Base-by-base conservation (phyloP, 352 stramenopile species). In the Aphanomyces cochlioides region DNA sequence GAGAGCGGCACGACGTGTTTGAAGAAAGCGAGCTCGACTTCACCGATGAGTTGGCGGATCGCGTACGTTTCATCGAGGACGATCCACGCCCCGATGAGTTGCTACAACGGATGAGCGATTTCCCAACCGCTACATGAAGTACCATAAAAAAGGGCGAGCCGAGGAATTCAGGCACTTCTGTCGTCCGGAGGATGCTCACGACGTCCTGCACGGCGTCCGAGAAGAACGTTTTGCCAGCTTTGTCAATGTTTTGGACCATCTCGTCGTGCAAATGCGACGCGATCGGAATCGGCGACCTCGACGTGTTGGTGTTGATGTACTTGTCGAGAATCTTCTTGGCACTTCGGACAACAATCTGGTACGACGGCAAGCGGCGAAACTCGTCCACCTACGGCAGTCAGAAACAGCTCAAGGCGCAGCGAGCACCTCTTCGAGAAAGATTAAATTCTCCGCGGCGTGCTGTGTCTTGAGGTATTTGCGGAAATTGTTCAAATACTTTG, bases 311-410 rank as follows among this genome's bases (percentile, higher is more conserved):
- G 73, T 89, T 90, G 41, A 93, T 67, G 71, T 91, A 93, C 75
- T 93, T 93, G 74, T 92, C 86, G 72, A 89, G 90, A 59, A 93
- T 90, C 68, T 93, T 93, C 73, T 87, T 87, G 53, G 86, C 86
- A 36, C 83, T 89, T 19, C 86, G 86, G 28, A 91, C 56, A 34
- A 93, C 84, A 71, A 93, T 93, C 76, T 93, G 84, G 75, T 93
- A 90, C 28, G 82, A 90, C 37, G 86, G 86, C 40, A 93, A 73
- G 3, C 86, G 77, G 6, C 83, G 80, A 17, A 90, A 93, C 38
- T 93, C 82, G 66, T 93, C 86, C 54, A 93, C 90, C 63, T 69
- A 69, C 47, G n/a, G 21, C 47, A 38, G 37, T 21, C 13, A 15
- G 21, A 8, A 58, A 19, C 37, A 15, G 10, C 10, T 0, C 10